phyloP scores from a whole-genome alignment of 805 yeast species.

The Wickerhamiella siamensis region DNA sequence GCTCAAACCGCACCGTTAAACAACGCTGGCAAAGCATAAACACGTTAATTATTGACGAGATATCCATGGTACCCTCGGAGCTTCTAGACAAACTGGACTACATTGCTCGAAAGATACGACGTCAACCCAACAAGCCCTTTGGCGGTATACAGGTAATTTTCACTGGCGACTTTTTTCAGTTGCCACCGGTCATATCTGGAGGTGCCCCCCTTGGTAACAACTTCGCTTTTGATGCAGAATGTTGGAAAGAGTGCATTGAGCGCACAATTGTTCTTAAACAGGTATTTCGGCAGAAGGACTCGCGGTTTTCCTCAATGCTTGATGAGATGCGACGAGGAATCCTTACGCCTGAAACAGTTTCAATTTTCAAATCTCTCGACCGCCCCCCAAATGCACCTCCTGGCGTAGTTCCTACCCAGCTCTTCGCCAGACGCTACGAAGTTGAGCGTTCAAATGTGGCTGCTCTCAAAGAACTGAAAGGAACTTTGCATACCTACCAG shows the following conservation, averaged over 20 bases:
- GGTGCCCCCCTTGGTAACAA: conserved; percentile 18
- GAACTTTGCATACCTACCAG: conserved; percentile 31
- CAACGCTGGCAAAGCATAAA: conserved; percentile 52
- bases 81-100: conserved; percentile 61
- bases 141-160: conserved; percentile 86
- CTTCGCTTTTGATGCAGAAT: conserved; percentile 62
- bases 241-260: conserved; percentile 53
- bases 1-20: conserved; percentile 30
- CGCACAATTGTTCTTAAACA: conserved; percentile 57
- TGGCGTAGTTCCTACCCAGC: conserved; percentile 78
- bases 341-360: conserved; percentile 35
- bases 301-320: conserved; percentile 58
- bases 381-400: conserved; percentile 45
- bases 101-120: conserved; percentile 46
- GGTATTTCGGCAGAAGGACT: conserved; percentile 80
- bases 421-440: conserved; percentile 74
- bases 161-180: conserved; percentile 92
- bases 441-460: conserved; percentile 61
- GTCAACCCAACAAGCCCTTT: conserved; percentile 46
- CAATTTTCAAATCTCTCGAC: conserved; percentile 38
- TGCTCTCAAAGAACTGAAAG: conserved; percentile 37
- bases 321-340: conserved; percentile 68
- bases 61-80: conserved; percentile 82
- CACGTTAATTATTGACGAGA: conserved; percentile 78
- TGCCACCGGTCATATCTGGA: conserved; percentile 59